These are phyloP conservation scores for Dictyophora rubrovolvata DNA, from an alignment of 768 basidiomycete species.

Conservation along the genomic window DNA sequence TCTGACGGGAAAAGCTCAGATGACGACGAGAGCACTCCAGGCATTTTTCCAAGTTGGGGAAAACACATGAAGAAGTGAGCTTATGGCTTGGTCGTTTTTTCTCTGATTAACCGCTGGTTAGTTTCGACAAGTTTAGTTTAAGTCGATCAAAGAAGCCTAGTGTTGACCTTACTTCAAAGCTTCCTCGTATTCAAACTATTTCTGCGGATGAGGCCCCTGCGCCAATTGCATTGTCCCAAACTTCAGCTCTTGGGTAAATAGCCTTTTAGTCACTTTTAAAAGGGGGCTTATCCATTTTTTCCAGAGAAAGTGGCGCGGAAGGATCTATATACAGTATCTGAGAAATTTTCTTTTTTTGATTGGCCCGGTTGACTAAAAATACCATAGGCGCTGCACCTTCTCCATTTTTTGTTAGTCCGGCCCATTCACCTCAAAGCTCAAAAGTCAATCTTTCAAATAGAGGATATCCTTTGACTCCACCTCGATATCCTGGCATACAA, in stretches of 20 bases:
- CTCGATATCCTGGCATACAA: not conserved
- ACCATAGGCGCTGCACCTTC: not conserved
- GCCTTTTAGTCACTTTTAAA: not conserved
- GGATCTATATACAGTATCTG: slow-evolving; percentile 57
- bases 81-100: not conserved
- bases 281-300: not conserved
- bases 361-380: not conserved
- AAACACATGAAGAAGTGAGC: slow-evolving; percentile 6
- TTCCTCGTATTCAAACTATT: slow-evolving; percentile 15
- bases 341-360: not conserved
- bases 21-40: slow-evolving; percentile 19
- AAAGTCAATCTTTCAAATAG: not conserved
- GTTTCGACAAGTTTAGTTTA: slow-evolving; percentile 9
- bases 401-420: not conserved
- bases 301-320: slow-evolving; percentile 65
- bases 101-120: not conserved
- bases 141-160: slow-evolving; percentile 25
- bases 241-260: slow-evolving; percentile 33
- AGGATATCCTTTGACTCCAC: not conserved
- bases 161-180: slow-evolving; percentile 19
- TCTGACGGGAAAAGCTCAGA: slow-evolving; percentile 24
- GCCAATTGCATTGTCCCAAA: slow-evolving; percentile 17
- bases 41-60: slow-evolving; percentile 7
- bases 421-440: slow-evolving; percentile 1
- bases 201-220: slow-evolving; percentile 25